A percentile compares a stretch with the other conserved stretches of the same genome.
Evolutionary conservation across 352 stramenopile genomes (phyloP).

Genomic region (Pythium monospermum): DNA sequence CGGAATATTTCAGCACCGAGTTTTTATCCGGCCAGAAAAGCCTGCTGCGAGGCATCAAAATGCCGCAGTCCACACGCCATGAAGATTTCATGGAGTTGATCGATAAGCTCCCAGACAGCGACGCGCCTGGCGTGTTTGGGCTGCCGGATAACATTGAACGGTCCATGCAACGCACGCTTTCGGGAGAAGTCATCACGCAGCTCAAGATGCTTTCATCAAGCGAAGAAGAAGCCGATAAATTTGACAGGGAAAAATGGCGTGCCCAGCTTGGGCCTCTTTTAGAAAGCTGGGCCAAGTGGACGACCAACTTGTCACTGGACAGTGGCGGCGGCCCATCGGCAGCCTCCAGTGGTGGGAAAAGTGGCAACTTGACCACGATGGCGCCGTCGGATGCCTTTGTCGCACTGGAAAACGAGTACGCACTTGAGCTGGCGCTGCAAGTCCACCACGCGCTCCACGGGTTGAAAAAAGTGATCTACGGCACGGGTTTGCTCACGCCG

Average conservation of each 20-base stretch:
- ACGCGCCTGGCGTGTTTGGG: slow-evolving; percentile 85
- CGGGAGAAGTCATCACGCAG: slow-evolving; percentile 76
- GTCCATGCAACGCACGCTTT: slow-evolving; percentile 89
- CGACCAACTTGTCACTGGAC: slow-evolving; percentile 52
- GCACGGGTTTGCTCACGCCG: slow-evolving; percentile 86
- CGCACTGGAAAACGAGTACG: slow-evolving; percentile 83
- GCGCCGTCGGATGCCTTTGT: slow-evolving; percentile 90
- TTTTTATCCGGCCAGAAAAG: slow-evolving; percentile 60
- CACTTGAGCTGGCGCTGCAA: slow-evolving; percentile 56
- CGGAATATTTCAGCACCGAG: slow-evolving; percentile 83
- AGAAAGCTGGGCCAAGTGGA: slow-evolving; percentile 87
- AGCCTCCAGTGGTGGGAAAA: slow-evolving; percentile 4
- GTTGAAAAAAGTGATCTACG: slow-evolving; percentile 90
- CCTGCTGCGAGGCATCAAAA: slow-evolving; percentile 61
- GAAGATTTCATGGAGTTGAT: slow-evolving; percentile 71
- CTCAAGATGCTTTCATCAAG: slow-evolving; percentile 80
- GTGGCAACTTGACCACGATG: slow-evolving; percentile 39
- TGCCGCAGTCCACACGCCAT: slow-evolving; percentile 57
- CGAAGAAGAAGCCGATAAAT: slow-evolving; percentile 55
- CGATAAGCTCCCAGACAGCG: slow-evolving; percentile 61
- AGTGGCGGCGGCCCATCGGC: slow-evolving; percentile 9
- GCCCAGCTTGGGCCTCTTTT: slow-evolving; percentile 86
- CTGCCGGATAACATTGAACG: slow-evolving; percentile 94
- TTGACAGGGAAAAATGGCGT: slow-evolving; percentile 91
- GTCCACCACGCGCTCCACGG: slow-evolving; percentile 72